These are phyloP conservation scores for Cordyceps fumosorosea DNA, from an alignment of 2,329 filamentous ascomycete genomes.

Conservation along the genomic window DNA sequence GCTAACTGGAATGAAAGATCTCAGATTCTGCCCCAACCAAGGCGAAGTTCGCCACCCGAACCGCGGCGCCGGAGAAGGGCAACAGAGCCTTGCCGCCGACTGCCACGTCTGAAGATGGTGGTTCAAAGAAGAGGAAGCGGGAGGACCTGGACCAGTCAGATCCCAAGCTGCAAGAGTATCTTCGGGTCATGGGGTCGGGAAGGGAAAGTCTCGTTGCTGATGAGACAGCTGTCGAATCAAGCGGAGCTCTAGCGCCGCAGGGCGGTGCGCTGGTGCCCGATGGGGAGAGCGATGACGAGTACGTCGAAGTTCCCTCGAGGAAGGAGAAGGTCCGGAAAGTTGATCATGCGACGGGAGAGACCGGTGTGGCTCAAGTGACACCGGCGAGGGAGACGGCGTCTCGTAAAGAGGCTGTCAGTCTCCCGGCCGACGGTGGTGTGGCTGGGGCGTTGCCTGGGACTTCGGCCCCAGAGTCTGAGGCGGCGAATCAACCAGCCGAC, in stretches of 20 bases:
- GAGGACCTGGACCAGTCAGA: conserved; percentile 55
- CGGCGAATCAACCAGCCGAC: conserved; percentile 17
- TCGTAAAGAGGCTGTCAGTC: not conserved
- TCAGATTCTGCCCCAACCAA: conserved; percentile 36
- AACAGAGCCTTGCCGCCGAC: not conserved
- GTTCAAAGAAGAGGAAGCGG: conserved; percentile 62
- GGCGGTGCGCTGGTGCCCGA: conserved; percentile 36
- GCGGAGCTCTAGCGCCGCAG: conserved; percentile 17
- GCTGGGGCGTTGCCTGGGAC: conserved; percentile 1
- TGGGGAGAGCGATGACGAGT: conserved; percentile 66
- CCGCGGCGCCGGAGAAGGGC: not conserved
- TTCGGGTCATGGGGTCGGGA: conserved; percentile 68
- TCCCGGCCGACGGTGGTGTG: not conserved
- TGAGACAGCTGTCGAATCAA: conserved; percentile 21
- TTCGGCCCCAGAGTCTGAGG: conserved; percentile 18
- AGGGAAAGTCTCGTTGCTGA: conserved; percentile 28
- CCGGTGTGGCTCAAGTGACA: conserved; percentile 13
- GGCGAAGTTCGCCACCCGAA: conserved; percentile 18
- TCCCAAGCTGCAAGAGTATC: conserved; percentile 77
- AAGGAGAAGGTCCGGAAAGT: conserved; percentile 38
- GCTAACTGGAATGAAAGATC: conserved; percentile 36
- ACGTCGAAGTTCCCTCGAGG: conserved; percentile 57
- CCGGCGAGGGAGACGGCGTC: not conserved
- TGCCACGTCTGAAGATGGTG: conserved; percentile 27
- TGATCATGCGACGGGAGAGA: conserved; percentile 21